Evolutionary conservation across 164 flowering plant species (phyloP).

Genomic region (Piper longum): DNA sequence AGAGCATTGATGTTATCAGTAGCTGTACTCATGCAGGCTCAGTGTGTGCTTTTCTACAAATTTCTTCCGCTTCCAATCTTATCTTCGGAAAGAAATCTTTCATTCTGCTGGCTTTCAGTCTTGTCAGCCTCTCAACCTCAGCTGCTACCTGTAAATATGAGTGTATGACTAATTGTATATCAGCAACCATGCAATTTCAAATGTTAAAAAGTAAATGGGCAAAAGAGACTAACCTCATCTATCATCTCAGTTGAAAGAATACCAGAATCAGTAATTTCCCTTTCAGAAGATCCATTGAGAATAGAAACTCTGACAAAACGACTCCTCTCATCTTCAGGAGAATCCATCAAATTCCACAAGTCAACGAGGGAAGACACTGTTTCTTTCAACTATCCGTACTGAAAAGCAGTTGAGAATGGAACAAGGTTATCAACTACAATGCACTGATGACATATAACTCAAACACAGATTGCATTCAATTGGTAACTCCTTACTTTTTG

Average conservation of each 20-base stretch:
- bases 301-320: constrained; percentile 28
- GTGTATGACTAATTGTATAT: not conserved
- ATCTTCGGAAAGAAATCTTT: constrained; percentile 76
- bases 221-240: constrained; percentile 42
- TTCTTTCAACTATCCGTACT: constrained; percentile 46
- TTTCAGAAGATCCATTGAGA: constrained; percentile 34
- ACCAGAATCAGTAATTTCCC: constrained; percentile 51
- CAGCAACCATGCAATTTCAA: not conserved
- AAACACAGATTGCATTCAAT: too few relatives aligned
- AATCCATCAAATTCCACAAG: constrained; percentile 88
- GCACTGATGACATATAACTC: too few relatives aligned
- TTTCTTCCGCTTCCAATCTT: constrained; percentile 76
- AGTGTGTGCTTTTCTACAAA: constrained; percentile 58
- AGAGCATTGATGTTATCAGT: constrained; percentile 70
- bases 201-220: not conserved
- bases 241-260: constrained; percentile 58
- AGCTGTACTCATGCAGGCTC: constrained; percentile 73
- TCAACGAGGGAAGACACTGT: constrained; percentile 40
- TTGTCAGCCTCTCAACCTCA: constrained; percentile 68
- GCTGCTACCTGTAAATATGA: constrained; percentile 42
- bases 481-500: constrained; percentile 40
- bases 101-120: constrained; percentile 84
- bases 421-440: too few relatives aligned
- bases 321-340: constrained; percentile 49
- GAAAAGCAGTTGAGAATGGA: too few relatives aligned